Percentiles rank a stretch among this genome's conserved stretches.
Conservation (phyloP, 1,284 basidiomycete genomes). For the Sutorius eximius region DNA sequence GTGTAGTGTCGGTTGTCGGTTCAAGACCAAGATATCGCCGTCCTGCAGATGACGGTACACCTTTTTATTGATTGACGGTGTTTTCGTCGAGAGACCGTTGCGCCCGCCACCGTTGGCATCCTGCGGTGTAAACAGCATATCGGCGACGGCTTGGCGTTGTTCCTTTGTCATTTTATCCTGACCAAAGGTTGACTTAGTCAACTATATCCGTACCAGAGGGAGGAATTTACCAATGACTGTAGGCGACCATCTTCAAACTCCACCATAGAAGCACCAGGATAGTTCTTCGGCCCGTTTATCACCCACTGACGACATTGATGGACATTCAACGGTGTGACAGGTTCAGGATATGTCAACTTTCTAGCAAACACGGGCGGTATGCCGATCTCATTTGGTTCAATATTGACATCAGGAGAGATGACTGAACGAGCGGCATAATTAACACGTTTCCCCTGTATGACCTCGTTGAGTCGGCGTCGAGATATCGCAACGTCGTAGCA, state of each 20-base stretch:
- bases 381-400: constrained; percentile 99
- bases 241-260: constrained; percentile 94
- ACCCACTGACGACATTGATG: constrained; percentile 89
- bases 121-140: constrained; percentile 92
- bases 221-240: constrained; percentile 66
- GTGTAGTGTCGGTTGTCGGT: constrained; percentile 98
- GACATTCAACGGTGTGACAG: constrained; percentile 91
- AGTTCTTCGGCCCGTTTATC: constrained; percentile 85
- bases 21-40: constrained; percentile 95
- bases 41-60: constrained; percentile 95
- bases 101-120: constrained; percentile 59
- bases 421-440: constrained; percentile 99
- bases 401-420: constrained; percentile 99
- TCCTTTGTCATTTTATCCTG: constrained; percentile 86
- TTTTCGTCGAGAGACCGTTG: constrained; percentile 67
- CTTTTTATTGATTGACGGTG: constrained; percentile 89
- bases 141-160: constrained; percentile 95
- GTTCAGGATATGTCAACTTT: constrained; percentile 97
- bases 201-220: background rate
- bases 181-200: constrained; percentile 4
- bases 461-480: constrained; percentile 6
- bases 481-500: background rate
- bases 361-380: constrained; percentile 97
- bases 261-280: constrained; percentile 94
- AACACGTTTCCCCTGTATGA: constrained; percentile 90